phyloP scores from a whole-genome alignment of 768 basidiomycete species.

The Tephrocybe sp. region DNA sequence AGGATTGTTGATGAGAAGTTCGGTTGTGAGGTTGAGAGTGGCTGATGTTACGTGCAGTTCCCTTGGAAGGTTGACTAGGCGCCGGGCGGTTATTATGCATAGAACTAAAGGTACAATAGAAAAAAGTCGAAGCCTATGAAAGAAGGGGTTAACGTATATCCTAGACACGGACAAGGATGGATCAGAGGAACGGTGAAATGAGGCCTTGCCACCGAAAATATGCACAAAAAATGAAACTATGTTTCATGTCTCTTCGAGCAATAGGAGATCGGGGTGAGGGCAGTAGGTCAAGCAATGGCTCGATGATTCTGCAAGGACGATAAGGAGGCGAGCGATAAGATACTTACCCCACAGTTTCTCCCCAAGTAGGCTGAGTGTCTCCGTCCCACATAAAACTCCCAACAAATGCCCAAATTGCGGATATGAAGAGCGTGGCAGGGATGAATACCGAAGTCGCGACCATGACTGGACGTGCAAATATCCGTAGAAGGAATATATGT shows the following conservation, averaged over 20 bases:
- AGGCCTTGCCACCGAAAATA: background rate
- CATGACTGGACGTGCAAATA: slow-evolving; percentile 86
- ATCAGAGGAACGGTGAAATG: too few relatives aligned
- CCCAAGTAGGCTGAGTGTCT: slow-evolving; percentile 67
- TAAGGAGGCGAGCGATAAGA: slow-evolving; percentile 2
- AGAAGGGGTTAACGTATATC: slow-evolving; percentile 14
- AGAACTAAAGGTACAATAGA: slow-evolving; percentile 72
- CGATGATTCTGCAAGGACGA: background rate
- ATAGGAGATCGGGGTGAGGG: slow-evolving; percentile 13
- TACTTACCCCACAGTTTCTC: slow-evolving; percentile 76
- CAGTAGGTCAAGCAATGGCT: background rate
- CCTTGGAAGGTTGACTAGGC: slow-evolving; percentile 70
- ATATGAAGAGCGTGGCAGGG: slow-evolving; percentile 71
- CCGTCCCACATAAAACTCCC: slow-evolving; percentile 71
- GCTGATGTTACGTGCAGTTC: slow-evolving; percentile 67
- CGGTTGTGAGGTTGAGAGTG: slow-evolving; percentile 60
- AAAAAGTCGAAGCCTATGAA: slow-evolving; percentile 70
- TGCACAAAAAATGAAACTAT: background rate
- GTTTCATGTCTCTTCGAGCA: background rate
- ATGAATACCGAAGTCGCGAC: slow-evolving; percentile 74
- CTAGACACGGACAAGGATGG: background rate
- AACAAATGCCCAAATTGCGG: slow-evolving; percentile 78
- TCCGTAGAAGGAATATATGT: slow-evolving; percentile 73
- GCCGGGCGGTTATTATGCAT: slow-evolving; percentile 68
- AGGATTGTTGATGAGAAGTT: slow-evolving; percentile 68